Evolutionary conservation across 148 eudicot genomes (phyloP).

Genomic region (Linanthus parryae): DNA sequence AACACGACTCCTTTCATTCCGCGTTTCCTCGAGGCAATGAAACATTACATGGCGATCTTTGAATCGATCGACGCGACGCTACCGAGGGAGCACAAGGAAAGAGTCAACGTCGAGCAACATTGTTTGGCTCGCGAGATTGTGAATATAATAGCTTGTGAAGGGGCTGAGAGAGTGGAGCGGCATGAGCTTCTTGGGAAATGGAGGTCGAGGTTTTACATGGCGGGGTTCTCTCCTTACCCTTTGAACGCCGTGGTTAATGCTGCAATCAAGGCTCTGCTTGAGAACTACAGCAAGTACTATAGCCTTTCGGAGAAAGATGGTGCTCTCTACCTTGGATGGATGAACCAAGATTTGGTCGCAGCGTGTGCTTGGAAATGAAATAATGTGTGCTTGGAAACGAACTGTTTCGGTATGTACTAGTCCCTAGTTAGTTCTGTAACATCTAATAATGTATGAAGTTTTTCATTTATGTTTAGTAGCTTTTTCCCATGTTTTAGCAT

Average conservation of each 20-base stretch:
- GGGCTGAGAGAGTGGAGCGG: slow-evolving; percentile 47
- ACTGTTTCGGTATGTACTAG: too few species aligned
- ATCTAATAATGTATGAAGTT: too few species aligned
- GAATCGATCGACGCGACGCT: slow-evolving; percentile 59
- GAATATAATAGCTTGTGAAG: slow-evolving; percentile 59
- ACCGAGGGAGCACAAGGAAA: slow-evolving; percentile 41
- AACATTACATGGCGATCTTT: slow-evolving; percentile 58
- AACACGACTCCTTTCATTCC: slow-evolving; percentile 56
- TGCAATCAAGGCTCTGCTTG: slow-evolving; percentile 45
- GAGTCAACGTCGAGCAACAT: slow-evolving; percentile 63
- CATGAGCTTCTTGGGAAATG: slow-evolving; percentile 63
- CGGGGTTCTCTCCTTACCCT: slow-evolving; percentile 59
- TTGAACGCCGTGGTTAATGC: slow-evolving; percentile 54
- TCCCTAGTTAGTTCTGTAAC: too few species aligned
- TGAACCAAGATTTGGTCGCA: slow-evolving; percentile 59
- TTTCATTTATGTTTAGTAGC: too few species aligned
- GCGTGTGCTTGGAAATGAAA: slow-evolving; percentile 65
- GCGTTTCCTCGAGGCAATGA: slow-evolving; percentile 46
- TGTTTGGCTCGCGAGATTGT: slow-evolving; percentile 58
- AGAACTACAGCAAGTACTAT: slow-evolving; percentile 44
- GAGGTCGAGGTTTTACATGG: slow-evolving; percentile 52
- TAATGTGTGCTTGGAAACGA: too few species aligned
- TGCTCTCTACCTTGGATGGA: slow-evolving; percentile 73
- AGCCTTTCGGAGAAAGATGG: slow-evolving; percentile 64
- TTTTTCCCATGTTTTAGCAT: too few species aligned